Base-by-base conservation (phyloP, 352 stramenopile genomes). In the Phytophthora cajani region DNA sequence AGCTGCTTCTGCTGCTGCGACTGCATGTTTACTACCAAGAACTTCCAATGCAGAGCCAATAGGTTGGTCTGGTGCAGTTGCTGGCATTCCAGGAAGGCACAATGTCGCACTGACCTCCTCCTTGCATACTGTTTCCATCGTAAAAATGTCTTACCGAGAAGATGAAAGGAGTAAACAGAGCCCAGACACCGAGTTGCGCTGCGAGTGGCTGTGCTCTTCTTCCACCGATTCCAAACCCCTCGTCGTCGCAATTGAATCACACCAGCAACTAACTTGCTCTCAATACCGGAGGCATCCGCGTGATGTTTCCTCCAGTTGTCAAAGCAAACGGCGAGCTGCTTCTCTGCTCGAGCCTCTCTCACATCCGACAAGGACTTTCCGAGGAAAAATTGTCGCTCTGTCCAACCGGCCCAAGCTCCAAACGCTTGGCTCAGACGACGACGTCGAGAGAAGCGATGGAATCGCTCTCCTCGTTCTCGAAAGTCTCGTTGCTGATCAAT, bases 221-320 rank as follows among this genome's bases (percentile, higher is more conserved):
- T 47, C 71, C 71, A 78, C 3, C 12, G 51, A 16, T 44, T 19
- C 71, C 71, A 78, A 50, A 78, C 32, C 14, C n/a, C 2, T 27
- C 44, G 51, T 25, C 61, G 60, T 53, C 66, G 52, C 25, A 62
- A 25, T 40, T 38, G 32, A 44, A 25, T n/a, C 11, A 75, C 51
- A 33, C 3, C 44, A 53, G 25, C 44, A 3, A 66, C 27, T 2
- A 66, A 11, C 10, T 9, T 40, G 9, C 52, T 49, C 10, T 74
- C 71, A 17, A 8, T 12, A 1, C 44, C 5, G 14, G 52, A 66
- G 4, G 30, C 33, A 50, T 65, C 47, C 0, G 57, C 16, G 11
- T 47, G 42, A 49, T 69, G 54, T 40, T 16, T 44, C 30, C 62
- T 67, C 71, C 71, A 78, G 14, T 2, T 30, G 42, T 27, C 16